phyloP scores from a whole-genome alignment of 768 basidiomycete genomes.

The Zangia roseola region DNA sequence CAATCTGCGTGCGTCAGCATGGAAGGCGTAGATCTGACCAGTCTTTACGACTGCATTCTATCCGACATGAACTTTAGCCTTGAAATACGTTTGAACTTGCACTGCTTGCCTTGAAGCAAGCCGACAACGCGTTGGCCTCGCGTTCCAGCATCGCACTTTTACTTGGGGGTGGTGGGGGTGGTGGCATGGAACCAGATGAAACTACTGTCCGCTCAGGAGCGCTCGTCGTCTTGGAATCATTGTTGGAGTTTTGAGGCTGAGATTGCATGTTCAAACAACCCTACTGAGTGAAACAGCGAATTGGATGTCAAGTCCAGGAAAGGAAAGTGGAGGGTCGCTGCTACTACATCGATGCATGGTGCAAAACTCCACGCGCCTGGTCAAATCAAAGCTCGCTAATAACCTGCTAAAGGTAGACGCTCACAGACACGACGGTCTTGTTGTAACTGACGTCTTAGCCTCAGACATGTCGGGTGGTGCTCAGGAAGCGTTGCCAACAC shows the following conservation, averaged over 20 bases:
- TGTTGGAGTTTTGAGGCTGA: conserved; percentile 36
- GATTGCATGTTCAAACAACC: conserved; percentile 39
- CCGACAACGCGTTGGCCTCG: conserved; percentile 59
- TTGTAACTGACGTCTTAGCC: not conserved
- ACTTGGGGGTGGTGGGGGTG: conserved; percentile 46
- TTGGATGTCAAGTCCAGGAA: conserved; percentile 16
- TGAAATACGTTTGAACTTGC: not conserved
- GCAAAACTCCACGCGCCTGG: conserved; percentile 1
- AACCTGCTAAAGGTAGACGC: conserved; percentile 1
- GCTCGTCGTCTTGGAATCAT: conserved; percentile 3
- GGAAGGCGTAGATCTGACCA: conserved; percentile 69
- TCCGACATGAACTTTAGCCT: not conserved
- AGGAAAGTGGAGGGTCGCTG: conserved; percentile 15
- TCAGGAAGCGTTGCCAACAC: conserved; percentile 15
- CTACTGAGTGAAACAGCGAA: not conserved
- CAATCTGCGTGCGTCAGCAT: conserved; percentile 64
- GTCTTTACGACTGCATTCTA: conserved; percentile 69
- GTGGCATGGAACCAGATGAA: conserved; percentile 42
- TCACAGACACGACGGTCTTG: not conserved
- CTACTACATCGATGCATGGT: not conserved
- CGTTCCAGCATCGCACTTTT: conserved; percentile 51
- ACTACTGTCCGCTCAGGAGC: conserved; percentile 29
- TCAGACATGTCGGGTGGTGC: conserved; percentile 23
- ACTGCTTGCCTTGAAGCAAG: conserved; percentile 58
- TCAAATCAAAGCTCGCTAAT: not conserved